A percentile compares a stretch with the other conserved stretches of the same genome.
These are phyloP conservation scores for Teratosphaeria nubilosa DNA, from an alignment of 2,329 filamentous ascomycete genomes.

Conservation along the genomic window DNA sequence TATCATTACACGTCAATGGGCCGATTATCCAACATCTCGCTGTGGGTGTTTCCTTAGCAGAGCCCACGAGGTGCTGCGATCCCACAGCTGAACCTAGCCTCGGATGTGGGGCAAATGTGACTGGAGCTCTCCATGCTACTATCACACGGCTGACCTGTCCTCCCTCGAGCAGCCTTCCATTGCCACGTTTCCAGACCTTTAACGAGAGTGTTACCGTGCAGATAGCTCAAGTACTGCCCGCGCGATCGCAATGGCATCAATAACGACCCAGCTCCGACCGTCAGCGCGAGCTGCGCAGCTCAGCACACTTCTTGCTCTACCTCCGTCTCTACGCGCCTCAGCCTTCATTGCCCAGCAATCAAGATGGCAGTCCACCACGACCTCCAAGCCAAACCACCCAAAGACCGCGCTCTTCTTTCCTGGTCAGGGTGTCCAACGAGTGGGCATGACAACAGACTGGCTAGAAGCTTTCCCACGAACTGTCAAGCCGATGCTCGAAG, in stretches of 20 bases:
- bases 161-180: neutral
- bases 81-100: neutral
- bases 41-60: neutral
- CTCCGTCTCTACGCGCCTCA: constrained; percentile 16
- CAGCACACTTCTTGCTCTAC: constrained; percentile 15
- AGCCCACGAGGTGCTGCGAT: neutral
- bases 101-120: neutral
- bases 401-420: constrained; percentile 31
- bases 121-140: neutral
- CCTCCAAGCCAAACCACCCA: constrained; percentile 12
- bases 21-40: too few relatives aligned
- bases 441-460: constrained; percentile 51
- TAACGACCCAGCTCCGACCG: neutral
- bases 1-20: neutral
- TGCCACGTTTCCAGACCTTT: neutral
- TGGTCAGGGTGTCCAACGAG: constrained; percentile 28
- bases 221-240: neutral
- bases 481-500: constrained; percentile 64
- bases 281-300: neutral
- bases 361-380: constrained; percentile 16
- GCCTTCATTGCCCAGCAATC: constrained; percentile 12
- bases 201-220: neutral
- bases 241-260: neutral
- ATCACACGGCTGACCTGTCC: neutral
- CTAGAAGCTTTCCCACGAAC: constrained; percentile 74